Conservation (phyloP, 2,329 filamentous ascomycete species). For the Plenodomus lindquistii region DNA sequence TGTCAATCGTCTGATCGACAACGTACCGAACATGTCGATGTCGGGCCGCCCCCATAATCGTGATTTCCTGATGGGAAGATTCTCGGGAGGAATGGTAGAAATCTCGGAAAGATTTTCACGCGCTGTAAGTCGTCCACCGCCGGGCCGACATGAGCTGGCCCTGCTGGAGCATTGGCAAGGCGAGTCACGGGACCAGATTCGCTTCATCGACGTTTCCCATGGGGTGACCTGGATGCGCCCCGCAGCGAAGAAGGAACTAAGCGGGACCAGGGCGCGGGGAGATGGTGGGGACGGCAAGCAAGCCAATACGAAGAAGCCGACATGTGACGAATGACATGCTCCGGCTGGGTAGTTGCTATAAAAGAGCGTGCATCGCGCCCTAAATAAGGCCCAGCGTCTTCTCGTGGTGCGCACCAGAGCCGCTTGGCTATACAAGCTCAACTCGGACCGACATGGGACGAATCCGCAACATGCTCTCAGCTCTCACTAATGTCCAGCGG, state of each 20-base stretch:
- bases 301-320: conserved; percentile 16
- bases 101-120: conserved; percentile 5
- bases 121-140: conserved; percentile 12
- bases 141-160: conserved; percentile 13
- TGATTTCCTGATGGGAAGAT: neutral
- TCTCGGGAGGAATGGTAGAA: conserved; percentile 4
- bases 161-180: neutral
- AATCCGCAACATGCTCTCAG: conserved; percentile 4
- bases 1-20: neutral
- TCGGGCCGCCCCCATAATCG: neutral
- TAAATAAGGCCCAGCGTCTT: neutral
- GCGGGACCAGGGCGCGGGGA: conserved; percentile 15
- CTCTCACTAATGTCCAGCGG: conserved; percentile 6
- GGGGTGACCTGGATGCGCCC: conserved; percentile 1
- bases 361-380: neutral
- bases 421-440: neutral
- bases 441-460: conserved; percentile 20
- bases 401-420: conserved; percentile 2
- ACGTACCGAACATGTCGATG: neutral
- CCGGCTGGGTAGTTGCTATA: neutral
- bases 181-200: neutral
- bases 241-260: conserved; percentile 2
- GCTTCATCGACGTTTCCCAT: neutral
- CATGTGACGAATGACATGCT: conserved; percentile 19
- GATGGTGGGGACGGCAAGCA: conserved; percentile 10